Conservation (phyloP, 75 land plant species). For the Isoetes taiwanensis region DNA sequence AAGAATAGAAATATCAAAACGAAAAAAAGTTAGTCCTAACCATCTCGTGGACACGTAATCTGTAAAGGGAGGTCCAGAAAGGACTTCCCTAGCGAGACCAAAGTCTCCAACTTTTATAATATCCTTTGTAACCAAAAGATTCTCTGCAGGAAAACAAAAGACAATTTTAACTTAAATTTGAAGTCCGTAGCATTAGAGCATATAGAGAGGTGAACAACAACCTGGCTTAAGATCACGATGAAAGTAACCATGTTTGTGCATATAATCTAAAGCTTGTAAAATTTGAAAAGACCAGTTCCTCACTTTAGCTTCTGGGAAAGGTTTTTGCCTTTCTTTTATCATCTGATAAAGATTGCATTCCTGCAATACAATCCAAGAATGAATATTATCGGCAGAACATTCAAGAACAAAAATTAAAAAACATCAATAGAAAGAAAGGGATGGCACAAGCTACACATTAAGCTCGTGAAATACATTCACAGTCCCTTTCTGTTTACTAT, state of each 20-base stretch:
- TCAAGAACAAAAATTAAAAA: no score
- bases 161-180: neutral
- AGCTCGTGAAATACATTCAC: no score
- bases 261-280: conserved; percentile 57
- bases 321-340: conserved; percentile 35
- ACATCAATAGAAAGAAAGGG: no score
- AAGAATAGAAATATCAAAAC: no score
- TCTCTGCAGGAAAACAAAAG: neutral
- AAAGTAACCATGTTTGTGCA: conserved; percentile 68
- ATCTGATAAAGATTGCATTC: conserved; percentile 64
- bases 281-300: conserved; percentile 52
- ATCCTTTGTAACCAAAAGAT: conserved; percentile 11
- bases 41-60: conserved; percentile 16
- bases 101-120: conserved; percentile 12
- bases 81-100: conserved; percentile 11
- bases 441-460: no score
- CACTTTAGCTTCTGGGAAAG: conserved; percentile 48
- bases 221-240: conserved; percentile 94
- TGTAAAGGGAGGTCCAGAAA: conserved; percentile 9
- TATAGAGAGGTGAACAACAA: conserved; percentile 2
- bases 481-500: no score
- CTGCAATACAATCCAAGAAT: no score
- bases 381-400: no score
- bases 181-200: neutral
- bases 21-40: neutral